phyloP scores from a whole-genome alignment of 768 basidiomycete species.

The Hericium alpestre region DNA sequence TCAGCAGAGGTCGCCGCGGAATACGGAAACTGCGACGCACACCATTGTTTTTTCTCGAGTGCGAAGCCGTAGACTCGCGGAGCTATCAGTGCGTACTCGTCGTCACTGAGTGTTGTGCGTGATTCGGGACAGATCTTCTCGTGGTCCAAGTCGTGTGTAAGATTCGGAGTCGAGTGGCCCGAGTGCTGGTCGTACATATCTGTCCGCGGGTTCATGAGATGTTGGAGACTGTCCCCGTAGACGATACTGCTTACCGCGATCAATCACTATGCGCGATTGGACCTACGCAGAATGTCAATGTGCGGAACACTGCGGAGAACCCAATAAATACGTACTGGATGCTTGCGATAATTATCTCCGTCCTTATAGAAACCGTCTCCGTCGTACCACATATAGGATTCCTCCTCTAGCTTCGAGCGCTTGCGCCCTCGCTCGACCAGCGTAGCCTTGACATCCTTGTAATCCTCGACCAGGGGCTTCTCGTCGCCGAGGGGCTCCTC shows the following conservation, averaged over 20 bases:
- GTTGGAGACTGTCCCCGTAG: too few relatives aligned
- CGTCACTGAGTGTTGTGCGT: background rate
- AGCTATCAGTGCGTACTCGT: background rate
- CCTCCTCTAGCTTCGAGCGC: background rate
- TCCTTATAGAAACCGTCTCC: background rate
- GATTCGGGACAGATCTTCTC: background rate
- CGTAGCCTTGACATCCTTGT: background rate
- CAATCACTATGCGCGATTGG: background rate
- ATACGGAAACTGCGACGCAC: background rate
- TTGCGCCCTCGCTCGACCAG: background rate
- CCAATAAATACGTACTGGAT: too few relatives aligned
- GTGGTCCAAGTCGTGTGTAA: background rate
- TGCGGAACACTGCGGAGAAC: too few relatives aligned
- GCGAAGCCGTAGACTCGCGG: background rate
- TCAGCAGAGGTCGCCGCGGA: background rate
- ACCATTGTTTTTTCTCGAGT: background rate
- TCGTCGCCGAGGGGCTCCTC: background rate
- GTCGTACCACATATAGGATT: background rate
- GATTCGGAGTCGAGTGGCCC: background rate
- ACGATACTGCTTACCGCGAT: background rate
- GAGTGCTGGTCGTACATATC: background rate
- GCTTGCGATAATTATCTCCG: too few relatives aligned
- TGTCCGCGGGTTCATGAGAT: background rate
- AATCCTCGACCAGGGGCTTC: background rate
- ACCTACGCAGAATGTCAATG: background rate